phyloP scores from a whole-genome alignment of 495 filamentous ascomycete genomes.

The Pyrenula massariospora region DNA sequence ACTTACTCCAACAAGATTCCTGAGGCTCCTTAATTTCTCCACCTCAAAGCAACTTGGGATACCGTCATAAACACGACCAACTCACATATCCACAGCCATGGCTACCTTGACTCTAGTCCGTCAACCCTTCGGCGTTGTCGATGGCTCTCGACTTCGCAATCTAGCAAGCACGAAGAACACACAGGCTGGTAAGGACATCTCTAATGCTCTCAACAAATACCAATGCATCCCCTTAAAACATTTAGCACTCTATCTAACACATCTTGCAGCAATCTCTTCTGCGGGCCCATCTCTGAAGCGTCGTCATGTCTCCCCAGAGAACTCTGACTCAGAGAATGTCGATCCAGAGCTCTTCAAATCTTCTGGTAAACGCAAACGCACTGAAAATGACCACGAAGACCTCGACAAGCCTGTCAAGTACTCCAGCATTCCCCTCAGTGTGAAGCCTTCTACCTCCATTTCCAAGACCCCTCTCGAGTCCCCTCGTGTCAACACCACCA shows the following conservation, averaged over 20 bases:
- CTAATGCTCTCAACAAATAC: not conserved
- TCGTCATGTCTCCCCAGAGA: conserved; percentile 33
- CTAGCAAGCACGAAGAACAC: conserved; percentile 48
- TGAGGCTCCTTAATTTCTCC: no score
- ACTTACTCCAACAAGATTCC: no score
- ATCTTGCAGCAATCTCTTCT: conserved; percentile 2
- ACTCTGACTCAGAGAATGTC: conserved; percentile 67
- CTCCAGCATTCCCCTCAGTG: conserved; percentile 22
- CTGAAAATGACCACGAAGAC: conserved; percentile 36
- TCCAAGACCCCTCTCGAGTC: conserved; percentile 9
- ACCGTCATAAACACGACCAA: no score
- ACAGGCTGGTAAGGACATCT: conserved; percentile 45
- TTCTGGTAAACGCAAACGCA: conserved; percentile 54
- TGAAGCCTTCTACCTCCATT: conserved; percentile 24
- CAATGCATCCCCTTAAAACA: not conserved
- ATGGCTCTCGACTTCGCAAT: conserved; percentile 37
- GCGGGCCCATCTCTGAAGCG: conserved; percentile 20
- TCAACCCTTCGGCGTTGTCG: conserved; percentile 46
- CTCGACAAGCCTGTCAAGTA: conserved; percentile 29
- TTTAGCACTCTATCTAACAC: not conserved
- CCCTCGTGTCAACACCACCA: conserved; percentile 9
- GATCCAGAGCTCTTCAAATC: conserved; percentile 53
- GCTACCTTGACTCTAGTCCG: conserved; percentile 13
- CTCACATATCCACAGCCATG: no score
- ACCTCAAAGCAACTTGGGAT: no score